Evolutionary conservation across 805 yeast genomes (phyloP).

Genomic region (Komagataella mondaviorum): DNA sequence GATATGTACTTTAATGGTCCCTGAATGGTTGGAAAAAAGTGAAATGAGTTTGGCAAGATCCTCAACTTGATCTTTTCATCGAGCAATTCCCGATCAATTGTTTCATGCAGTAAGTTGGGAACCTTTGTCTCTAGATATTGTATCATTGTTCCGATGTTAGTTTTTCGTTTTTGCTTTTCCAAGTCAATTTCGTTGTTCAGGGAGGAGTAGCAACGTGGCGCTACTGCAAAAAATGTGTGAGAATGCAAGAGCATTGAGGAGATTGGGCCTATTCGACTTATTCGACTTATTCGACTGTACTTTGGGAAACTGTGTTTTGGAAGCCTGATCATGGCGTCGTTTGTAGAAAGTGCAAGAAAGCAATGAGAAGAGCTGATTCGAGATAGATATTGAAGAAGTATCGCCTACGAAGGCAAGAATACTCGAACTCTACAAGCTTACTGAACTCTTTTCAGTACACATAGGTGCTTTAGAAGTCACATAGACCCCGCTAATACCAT

Average conservation of each 20-base stretch:
- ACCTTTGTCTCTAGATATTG: conserved; percentile 31
- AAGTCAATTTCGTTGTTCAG: conserved; percentile 1
- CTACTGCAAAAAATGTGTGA: not conserved
- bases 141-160: conserved; percentile 42
- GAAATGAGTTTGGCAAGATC: conserved; percentile 40
- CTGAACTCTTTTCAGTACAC: not conserved
- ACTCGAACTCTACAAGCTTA: not conserved
- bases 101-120: conserved; percentile 33
- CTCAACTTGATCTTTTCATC: conserved; percentile 35
- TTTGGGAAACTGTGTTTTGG: not conserved
- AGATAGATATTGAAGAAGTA: not conserved
- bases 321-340: not conserved
- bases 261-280: not conserved
- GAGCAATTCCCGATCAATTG: conserved; percentile 29
- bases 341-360: not conserved
- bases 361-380: not conserved
- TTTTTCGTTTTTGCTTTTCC: conserved; percentile 18
- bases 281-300: not conserved
- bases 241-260: not conserved
- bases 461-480: too few relatives aligned
- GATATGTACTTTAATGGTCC: conserved; percentile 45
- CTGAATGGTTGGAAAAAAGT: conserved; percentile 39
- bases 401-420: not conserved
- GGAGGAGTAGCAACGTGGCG: not conserved
- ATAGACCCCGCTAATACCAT: too few relatives aligned